Conservation (phyloP, 108 stramenopile species). For the Pseudonitzschia pungens region DNA sequence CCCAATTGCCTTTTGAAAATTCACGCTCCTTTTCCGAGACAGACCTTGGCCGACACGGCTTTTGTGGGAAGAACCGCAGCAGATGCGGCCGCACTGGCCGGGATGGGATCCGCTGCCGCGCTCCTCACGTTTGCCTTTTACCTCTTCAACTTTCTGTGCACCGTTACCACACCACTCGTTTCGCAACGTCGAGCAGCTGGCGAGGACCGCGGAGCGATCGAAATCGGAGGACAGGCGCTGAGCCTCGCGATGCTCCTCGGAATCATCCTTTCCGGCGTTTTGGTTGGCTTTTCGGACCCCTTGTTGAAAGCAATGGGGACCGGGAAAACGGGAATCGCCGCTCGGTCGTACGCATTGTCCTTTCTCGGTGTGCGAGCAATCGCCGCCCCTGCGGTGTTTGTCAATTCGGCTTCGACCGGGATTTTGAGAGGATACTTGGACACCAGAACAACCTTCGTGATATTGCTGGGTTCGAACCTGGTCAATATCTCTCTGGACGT, state of each 20-base stretch:
- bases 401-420: conserved; percentile 68
- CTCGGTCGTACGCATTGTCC: conserved; percentile 48
- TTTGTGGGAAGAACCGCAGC: conserved; percentile 68
- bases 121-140: conserved; percentile 76
- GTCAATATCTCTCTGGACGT: conserved; percentile 69
- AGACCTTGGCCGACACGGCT: conserved; percentile 67
- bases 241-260: conserved; percentile 56
- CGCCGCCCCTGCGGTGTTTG: conserved; percentile 72
- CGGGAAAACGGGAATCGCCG: conserved; percentile 46
- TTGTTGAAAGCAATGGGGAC: conserved; percentile 70
- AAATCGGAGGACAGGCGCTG: conserved; percentile 72
- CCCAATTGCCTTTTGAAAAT: too few species aligned
- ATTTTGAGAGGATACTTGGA: conserved; percentile 79
- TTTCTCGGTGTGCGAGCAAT: conserved; percentile 58
- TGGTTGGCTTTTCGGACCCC: conserved; percentile 39
- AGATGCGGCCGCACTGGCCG: conserved; percentile 56
- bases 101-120: conserved; percentile 65
- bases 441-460: conserved; percentile 60
- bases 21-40: not conserved
- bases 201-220: conserved; percentile 45
- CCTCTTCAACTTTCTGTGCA: conserved; percentile 71
- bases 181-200: conserved; percentile 44
- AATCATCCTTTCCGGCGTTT: conserved; percentile 19
- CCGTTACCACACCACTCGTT: conserved; percentile 73
- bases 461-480: conserved; percentile 59